A percentile compares a stretch with the other conserved stretches of the same genome.
Conservation (phyloP, 1,284 basidiomycete species). For the Malassezia psittaci region DNA sequence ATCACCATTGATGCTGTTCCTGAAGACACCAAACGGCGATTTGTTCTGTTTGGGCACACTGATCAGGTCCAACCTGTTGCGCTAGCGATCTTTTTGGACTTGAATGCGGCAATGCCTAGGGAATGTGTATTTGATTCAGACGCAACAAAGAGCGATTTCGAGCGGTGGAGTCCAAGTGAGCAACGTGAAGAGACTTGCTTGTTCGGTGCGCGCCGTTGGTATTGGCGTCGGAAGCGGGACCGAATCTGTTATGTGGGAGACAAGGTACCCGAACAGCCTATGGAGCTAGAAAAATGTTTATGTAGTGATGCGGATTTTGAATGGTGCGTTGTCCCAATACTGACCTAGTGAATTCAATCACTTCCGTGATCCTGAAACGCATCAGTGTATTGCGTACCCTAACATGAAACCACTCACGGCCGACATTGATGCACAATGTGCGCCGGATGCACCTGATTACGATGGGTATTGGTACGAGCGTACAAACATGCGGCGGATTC, state of each 20-base stretch:
- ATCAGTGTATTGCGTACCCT: constrained; percentile 35
- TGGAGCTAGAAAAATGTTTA: constrained; percentile 27
- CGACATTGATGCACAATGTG: constrained; percentile 31
- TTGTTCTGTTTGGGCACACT: constrained; percentile 69
- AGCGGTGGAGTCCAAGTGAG: constrained; percentile 44
- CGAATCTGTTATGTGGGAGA: constrained; percentile 43
- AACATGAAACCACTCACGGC: constrained; percentile 21
- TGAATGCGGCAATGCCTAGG: constrained; percentile 56
- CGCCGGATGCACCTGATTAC: constrained; percentile 18
- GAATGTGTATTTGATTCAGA: constrained; percentile 33
- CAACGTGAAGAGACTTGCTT: constrained; percentile 39
- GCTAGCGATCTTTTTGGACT: constrained; percentile 78
- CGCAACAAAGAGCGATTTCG: constrained; percentile 38
- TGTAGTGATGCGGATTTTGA: constrained; percentile 45
- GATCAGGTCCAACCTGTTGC: constrained; percentile 53
- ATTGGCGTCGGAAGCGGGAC: constrained; percentile 38
- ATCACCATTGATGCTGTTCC: constrained; percentile 75
- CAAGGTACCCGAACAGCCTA: constrained; percentile 30
- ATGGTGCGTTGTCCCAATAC: constrained; percentile 18
- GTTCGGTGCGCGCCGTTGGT: constrained; percentile 41
- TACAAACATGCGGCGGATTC: constrained; percentile 40
- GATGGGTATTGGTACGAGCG: constrained; percentile 45
- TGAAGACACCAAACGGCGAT: constrained; percentile 76
- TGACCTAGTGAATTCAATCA: constrained; percentile 38
- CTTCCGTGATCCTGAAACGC: constrained; percentile 27